Base-by-base conservation (phyloP, 352 stramenopile genomes). In the Peronospora belbahrii region DNA sequence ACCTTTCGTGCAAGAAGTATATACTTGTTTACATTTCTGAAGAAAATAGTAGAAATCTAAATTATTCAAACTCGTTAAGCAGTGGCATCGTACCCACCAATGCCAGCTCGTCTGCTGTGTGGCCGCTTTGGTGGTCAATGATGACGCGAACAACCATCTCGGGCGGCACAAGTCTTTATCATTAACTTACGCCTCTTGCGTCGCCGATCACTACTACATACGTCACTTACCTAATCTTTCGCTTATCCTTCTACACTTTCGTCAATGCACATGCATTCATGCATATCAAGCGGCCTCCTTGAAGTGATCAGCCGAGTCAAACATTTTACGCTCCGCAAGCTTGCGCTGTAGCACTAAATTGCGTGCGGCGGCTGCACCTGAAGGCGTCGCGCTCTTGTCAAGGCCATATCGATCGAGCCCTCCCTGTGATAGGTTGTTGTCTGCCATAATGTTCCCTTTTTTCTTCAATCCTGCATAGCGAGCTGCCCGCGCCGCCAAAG, bases 251-350 rank as follows among this genome's bases (percentile, higher is more conserved):
- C 22, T 52, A 38, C 34, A 42, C 24, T 8, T 17, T 19, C 23
- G 19, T 23, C 41, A 32, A 13, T 20, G 22, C 25, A 23, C 23
- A 4, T 4, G n/a, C n/a, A 27, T 27, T 27, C 23, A 23, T 28
- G 23, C 19, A 34, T 3, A 13, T 67, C 53, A 67, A 22, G 69
- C 61, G 0, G 64, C 65, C 20, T 82, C 53, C 44, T 85, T 83
- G 48, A 80, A 91, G 46, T 89, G 70, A 47, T 89, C 81, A 6
- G 67, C 75, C 50, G 78, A 88, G 54, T 89, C 78, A 40, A 92
- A 89, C 9, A 67, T 67, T 47, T 88, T 87, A 3, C 74, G 65
- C 48, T 92, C 75, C 0, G 70, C 56, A 1, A 92, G 48, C 28
- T 83, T 83, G 28, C 70, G 70, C 41, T 81, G 74, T 17, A 89